Conservation (phyloP, 345 rosid genomes). For the Gossypium australe region DNA sequence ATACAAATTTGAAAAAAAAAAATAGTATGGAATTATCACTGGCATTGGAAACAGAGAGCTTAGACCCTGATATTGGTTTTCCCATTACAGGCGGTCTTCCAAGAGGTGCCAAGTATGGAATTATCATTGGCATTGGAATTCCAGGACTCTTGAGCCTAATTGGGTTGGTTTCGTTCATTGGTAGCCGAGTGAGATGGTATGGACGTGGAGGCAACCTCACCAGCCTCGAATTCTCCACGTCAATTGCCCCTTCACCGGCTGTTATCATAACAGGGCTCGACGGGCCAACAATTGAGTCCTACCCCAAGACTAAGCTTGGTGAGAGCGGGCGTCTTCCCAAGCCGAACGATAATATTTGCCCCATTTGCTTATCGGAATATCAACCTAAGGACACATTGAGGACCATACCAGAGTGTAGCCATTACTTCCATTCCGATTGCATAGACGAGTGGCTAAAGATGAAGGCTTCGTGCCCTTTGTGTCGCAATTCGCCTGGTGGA, state of each 20-base stretch:
- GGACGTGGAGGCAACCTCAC: not conserved
- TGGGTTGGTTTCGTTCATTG: constrained; percentile 25
- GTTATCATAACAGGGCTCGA: constrained; percentile 30
- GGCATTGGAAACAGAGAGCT: not conserved
- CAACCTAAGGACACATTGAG: constrained; percentile 43
- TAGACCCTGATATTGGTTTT: not conserved
- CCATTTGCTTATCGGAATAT: constrained; percentile 52
- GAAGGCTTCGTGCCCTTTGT: constrained; percentile 50
- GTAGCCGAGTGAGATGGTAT: constrained; percentile 12
- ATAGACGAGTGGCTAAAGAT: constrained; percentile 57
- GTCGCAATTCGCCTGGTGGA: constrained; percentile 35
- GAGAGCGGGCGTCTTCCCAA: constrained; percentile 45
- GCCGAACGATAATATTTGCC: constrained; percentile 43
- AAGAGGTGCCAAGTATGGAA: constrained; percentile 41
- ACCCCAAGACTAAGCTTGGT: constrained; percentile 46
- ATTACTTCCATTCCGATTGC: constrained; percentile 51
- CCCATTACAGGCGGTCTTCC: constrained; percentile 25
- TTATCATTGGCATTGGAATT: constrained; percentile 45
- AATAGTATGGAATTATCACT: too few relatives aligned
- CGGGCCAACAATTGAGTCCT: constrained; percentile 39
- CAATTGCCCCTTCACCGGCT: not conserved
- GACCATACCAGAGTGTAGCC: constrained; percentile 52
- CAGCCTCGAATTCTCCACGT: not conserved
- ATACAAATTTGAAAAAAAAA: too few relatives aligned
- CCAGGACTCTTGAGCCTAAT: constrained; percentile 45